phyloP scores from a whole-genome alignment of 805 yeast genomes.

The Kluyveromyces aestuarii region DNA sequence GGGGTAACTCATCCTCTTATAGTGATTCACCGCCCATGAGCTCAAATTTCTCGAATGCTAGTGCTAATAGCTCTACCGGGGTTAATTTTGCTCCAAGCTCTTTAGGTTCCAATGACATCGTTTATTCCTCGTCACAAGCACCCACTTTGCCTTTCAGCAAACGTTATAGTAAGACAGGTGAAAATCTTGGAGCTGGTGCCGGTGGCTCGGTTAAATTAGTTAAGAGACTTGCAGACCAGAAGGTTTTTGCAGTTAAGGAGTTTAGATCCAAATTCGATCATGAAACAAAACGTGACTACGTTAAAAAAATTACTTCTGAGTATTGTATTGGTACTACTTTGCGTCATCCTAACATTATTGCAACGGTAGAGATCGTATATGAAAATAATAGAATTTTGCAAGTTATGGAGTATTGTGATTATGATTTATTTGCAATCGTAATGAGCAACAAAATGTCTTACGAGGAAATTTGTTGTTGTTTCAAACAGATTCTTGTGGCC shows the following conservation, averaged over 20 bases:
- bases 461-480: conserved; percentile 79
- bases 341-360: conserved; percentile 82
- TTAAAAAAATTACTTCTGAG: conserved; percentile 88
- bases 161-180: conserved; percentile 74
- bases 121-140: conserved; percentile 31
- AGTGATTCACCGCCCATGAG: conserved; percentile 13
- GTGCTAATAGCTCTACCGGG: conserved; percentile 3
- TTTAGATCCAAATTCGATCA: conserved; percentile 67
- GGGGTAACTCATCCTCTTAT: conserved; percentile 15
- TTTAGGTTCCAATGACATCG: conserved; percentile 30
- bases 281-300: conserved; percentile 77
- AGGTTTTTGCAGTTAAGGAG: conserved; percentile 86
- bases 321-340: conserved; percentile 89
- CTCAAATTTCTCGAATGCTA: conserved; percentile 12
- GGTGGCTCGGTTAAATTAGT: conserved; percentile 84
- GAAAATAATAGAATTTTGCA: conserved; percentile 82
- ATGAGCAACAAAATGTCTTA: conserved; percentile 84
- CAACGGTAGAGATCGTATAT: conserved; percentile 84
- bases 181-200: conserved; percentile 88
- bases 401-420: conserved; percentile 93
- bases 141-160: conserved; percentile 51
- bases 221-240: conserved; percentile 53
- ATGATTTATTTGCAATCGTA: conserved; percentile 85
- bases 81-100: conserved; percentile 23
- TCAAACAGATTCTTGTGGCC: conserved; percentile 77